phyloP scores from a whole-genome alignment of 768 basidiomycete species.

The Leucosporidium yakuticum region DNA sequence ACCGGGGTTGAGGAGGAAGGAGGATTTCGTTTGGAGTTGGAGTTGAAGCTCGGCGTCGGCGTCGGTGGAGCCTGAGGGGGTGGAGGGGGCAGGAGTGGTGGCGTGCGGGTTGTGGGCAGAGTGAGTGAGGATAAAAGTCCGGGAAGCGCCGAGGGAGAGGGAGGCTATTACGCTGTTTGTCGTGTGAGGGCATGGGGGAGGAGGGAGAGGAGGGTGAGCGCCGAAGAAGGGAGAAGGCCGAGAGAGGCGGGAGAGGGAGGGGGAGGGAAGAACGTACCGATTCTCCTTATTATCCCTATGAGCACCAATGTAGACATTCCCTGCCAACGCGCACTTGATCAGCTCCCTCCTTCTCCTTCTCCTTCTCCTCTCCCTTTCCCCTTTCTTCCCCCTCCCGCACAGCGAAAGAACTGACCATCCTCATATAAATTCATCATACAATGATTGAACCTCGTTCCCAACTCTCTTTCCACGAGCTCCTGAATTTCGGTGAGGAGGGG shows the following conservation, averaged over 20 bases:
- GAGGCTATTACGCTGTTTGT: conserved; percentile 43
- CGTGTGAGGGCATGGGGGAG: too few relatives aligned
- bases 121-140: conserved; percentile 47
- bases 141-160: conserved; percentile 45
- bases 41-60: too few relatives aligned
- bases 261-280: conserved; percentile 27
- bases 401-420: conserved; percentile 41
- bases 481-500: conserved; percentile 42
- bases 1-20: conserved; percentile 44
- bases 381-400: conserved; percentile 34
- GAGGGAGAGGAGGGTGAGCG: too few relatives aligned
- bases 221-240: too few relatives aligned
- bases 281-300: conserved; percentile 44
- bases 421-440: conserved; percentile 48
- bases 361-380: not conserved
- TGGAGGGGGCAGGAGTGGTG: not conserved
- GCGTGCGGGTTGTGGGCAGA: not conserved
- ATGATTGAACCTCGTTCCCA: conserved; percentile 47
- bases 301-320: conserved; percentile 23
- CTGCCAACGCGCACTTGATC: not conserved
- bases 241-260: not conserved
- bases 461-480: conserved; percentile 39
- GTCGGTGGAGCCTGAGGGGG: not conserved
- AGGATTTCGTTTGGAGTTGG: conserved; percentile 34
- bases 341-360: not conserved